Evolutionary conservation across 2,329 filamentous ascomycete genomes (phyloP), one percentile per base, ranked within the genome.

Genomic region (Colletotrichum costaricense): DNA sequence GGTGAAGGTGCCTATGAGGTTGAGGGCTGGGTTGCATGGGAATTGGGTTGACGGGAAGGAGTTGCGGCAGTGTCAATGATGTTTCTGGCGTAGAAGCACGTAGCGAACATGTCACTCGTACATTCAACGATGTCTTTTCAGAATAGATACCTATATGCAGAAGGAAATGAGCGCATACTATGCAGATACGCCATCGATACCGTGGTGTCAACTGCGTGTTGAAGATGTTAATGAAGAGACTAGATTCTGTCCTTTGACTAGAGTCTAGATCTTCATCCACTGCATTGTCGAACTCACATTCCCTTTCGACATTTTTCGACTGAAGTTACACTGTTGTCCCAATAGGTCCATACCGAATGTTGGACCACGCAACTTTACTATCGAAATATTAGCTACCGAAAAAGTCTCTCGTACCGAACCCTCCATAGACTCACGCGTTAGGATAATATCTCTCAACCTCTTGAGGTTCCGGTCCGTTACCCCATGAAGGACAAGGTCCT

Each of bases 311-410:
- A 22, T 46, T 38, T 3, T 52, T 5, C 69, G 1, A 58, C 5
- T 6, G 0, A 42, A 42, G 6, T 19, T 63, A 8, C 24, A 67
- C 24, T 58, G 86, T 88, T 11, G 84, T 84, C 71, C 83, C 83
- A 69, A 88, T 82, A 24, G 85, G 82, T 8, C 86, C 86, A 71
- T 84, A 82, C 77, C 83, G 86, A 78, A 88, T 87, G 79, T 87
- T 87, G 56, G 85, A 86, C 79, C 82, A 88, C 22, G 79, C 78
- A 42, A 88, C 86, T 69, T 80, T 80, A 52, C 85, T 80, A 22
- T 38, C 19, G 1, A 9, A 22, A 16, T 7, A 52, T 67, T 9
- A 24, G 42, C 30, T 7, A 42, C 38, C 38, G 26, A 42, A 5
- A 16, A 16, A 16, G 14, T 5, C 14, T 42, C 38, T 42, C 12